Evolutionary conservation across 805 yeast genomes (phyloP).

Genomic region (Starmerella cellae): DNA sequence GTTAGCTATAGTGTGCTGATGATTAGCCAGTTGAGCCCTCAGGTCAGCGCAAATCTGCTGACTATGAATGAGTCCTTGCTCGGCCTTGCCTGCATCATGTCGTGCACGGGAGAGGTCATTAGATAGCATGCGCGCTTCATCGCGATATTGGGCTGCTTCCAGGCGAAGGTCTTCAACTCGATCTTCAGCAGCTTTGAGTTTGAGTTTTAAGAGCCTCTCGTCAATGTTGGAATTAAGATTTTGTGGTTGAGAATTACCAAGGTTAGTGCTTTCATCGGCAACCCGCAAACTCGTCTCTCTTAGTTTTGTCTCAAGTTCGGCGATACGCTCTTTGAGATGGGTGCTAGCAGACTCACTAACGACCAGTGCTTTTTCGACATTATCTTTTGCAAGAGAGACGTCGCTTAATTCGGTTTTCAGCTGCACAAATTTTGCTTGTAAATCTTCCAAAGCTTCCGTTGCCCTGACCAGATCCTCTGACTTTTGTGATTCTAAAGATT

Average conservation of each 20-base stretch:
- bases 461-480: background rate
- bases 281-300: background rate
- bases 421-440: background rate
- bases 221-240: background rate
- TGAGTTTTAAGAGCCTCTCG: slow-evolving; percentile 15
- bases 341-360: background rate
- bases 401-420: background rate
- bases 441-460: background rate
- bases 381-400: background rate
- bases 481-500: background rate
- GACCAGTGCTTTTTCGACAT: background rate
- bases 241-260: background rate
- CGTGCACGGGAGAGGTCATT: slow-evolving; percentile 1
- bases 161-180: slow-evolving; percentile 26
- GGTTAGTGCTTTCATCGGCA: background rate
- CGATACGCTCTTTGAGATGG: background rate
- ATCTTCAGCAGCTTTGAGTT: slow-evolving; percentile 18
- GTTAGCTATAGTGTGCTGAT: background rate
- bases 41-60: background rate
- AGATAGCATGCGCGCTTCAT: slow-evolving; percentile 12
- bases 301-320: background rate
- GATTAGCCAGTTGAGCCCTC: background rate
- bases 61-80: slow-evolving; percentile 1
- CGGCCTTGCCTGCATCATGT: slow-evolving; percentile 2
- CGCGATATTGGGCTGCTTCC: slow-evolving; percentile 23